Percentiles rank a stretch among this genome's conserved stretches.
phyloP scores from a whole-genome alignment of 495 filamentous ascomycete species.

The Chaetomidium leptoderma region DNA sequence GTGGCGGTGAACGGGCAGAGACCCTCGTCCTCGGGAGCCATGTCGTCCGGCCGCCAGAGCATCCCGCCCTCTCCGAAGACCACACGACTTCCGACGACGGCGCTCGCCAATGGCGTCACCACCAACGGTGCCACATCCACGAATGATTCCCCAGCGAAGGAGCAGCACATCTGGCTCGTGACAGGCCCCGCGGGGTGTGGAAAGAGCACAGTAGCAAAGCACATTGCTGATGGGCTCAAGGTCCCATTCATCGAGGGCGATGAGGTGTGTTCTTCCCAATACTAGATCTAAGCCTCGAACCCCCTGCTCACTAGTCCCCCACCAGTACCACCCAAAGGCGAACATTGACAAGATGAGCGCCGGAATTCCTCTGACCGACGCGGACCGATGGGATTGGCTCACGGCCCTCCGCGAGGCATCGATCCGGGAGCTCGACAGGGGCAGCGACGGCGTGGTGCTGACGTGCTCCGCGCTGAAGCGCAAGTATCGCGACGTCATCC shows the following conservation, averaged over 20 bases:
- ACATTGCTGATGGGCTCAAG: slow-evolving; percentile 64
- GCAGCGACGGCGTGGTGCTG: slow-evolving; percentile 75
- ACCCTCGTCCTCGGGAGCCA: slow-evolving; percentile 29
- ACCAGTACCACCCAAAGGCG: slow-evolving; percentile 73
- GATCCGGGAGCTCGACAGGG: slow-evolving; percentile 54
- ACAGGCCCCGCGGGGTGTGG: slow-evolving; percentile 95
- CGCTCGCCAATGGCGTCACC: slow-evolving; percentile 26
- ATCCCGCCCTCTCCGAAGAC: slow-evolving; percentile 35
- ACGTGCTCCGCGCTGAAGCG: slow-evolving; percentile 95
- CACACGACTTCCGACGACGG: slow-evolving; percentile 27
- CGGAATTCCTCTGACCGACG: slow-evolving; percentile 84
- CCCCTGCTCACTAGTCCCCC: neutral
- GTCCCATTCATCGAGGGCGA: slow-evolving; percentile 93
- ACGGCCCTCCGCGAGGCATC: slow-evolving; percentile 81
- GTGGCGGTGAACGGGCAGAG: slow-evolving; percentile 36
- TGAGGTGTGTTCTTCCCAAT: slow-evolving; percentile 66
- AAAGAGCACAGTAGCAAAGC: slow-evolving; percentile 86
- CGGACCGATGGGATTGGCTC: slow-evolving; percentile 98
- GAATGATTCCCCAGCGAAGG: slow-evolving; percentile 29
- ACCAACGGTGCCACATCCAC: slow-evolving; percentile 26
- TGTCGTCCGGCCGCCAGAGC: slow-evolving; percentile 33
- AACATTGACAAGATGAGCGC: slow-evolving; percentile 94
- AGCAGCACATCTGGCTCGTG: slow-evolving; percentile 94
- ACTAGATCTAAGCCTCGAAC: neutral
- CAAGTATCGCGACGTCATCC: slow-evolving; percentile 96